Evolutionary conservation across 1,284 basidiomycete species (phyloP).

Genomic region (Macrocybe sp.): DNA sequence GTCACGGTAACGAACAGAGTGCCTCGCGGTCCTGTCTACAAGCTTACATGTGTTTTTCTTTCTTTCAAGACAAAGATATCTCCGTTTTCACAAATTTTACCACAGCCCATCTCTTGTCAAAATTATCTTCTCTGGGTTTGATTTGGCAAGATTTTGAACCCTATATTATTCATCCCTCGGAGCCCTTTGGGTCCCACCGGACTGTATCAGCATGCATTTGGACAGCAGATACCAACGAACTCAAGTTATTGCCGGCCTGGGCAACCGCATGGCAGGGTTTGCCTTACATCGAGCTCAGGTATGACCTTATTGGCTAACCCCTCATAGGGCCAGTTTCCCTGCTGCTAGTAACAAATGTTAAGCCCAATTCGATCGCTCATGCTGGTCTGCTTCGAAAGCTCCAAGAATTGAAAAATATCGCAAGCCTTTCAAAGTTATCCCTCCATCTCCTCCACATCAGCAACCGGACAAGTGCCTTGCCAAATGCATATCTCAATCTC

Average conservation of each 20-base stretch:
- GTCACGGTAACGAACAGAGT: conserved; percentile 1
- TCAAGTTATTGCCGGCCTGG: conserved; percentile 33
- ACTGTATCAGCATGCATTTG: conserved; percentile 49
- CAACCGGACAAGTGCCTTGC: conserved; percentile 31
- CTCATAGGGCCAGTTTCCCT: conserved; percentile 49
- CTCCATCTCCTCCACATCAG: conserved; percentile 46
- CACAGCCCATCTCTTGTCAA: conserved; percentile 21
- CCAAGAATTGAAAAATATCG: conserved; percentile 20
- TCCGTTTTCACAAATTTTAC: conserved; percentile 16
- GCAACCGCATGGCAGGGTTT: conserved; percentile 45
- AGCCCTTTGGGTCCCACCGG: conserved; percentile 11
- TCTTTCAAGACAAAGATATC: conserved; percentile 14
- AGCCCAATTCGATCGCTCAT: conserved; percentile 26
- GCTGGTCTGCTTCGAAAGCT: conserved; percentile 22
- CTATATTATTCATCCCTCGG: conserved; percentile 15
- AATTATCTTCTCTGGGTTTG: conserved; percentile 19
- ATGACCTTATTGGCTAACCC: neutral
- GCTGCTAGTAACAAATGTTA: conserved; percentile 37
- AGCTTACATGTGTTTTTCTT: conserved; percentile 10
- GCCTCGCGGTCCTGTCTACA: neutral
- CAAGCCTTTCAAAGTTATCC: conserved; percentile 29
- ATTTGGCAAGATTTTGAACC: conserved; percentile 14
- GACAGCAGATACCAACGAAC: conserved; percentile 30
- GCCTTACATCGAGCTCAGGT: conserved; percentile 1
- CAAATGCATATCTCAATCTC: conserved; percentile 58